A percentile compares a stretch with the other conserved stretches of the same genome.
These are phyloP conservation scores for Quercus tomentella DNA, from an alignment of 331 rosid genomes.

Conservation along the genomic window DNA sequence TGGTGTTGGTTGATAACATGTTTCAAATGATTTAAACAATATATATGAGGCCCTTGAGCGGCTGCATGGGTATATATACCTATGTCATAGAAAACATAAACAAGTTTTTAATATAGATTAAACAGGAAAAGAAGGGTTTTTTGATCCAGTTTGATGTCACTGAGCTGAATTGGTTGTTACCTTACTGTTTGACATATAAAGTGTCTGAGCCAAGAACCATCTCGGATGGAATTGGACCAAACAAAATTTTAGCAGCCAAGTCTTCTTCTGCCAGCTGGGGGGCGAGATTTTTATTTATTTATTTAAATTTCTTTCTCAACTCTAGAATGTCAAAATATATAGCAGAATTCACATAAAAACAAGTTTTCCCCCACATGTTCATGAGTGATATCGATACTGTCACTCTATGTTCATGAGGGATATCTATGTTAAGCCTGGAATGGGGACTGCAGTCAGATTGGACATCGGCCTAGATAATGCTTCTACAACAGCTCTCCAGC, in stretches of 20 bases:
- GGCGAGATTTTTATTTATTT: too few relatives aligned
- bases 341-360: too few relatives aligned
- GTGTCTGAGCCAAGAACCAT: background rate
- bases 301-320: too few relatives aligned
- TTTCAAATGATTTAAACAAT: background rate
- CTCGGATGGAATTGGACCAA: background rate
- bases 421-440: too few relatives aligned
- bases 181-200: background rate
- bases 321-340: too few relatives aligned
- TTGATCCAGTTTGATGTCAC: background rate
- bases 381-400: too few relatives aligned
- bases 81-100: background rate
- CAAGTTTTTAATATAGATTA: conserved; percentile 4
- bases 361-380: too few relatives aligned
- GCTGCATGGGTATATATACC: background rate
- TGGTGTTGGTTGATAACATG: background rate
- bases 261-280: too few relatives aligned
- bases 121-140: background rate
- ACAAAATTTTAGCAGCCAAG: background rate
- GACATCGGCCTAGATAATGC: too few relatives aligned
- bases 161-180: background rate
- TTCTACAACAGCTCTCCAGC: too few relatives aligned
- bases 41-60: background rate
- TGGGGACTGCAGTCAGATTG: too few relatives aligned
- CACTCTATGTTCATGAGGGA: too few relatives aligned